A percentile compares a stretch with the other conserved stretches of the same genome.
These are phyloP conservation scores for Scheffersomyces parashehatae DNA, from an alignment of 1,139 yeast genomes.

Conservation along the genomic window DNA sequence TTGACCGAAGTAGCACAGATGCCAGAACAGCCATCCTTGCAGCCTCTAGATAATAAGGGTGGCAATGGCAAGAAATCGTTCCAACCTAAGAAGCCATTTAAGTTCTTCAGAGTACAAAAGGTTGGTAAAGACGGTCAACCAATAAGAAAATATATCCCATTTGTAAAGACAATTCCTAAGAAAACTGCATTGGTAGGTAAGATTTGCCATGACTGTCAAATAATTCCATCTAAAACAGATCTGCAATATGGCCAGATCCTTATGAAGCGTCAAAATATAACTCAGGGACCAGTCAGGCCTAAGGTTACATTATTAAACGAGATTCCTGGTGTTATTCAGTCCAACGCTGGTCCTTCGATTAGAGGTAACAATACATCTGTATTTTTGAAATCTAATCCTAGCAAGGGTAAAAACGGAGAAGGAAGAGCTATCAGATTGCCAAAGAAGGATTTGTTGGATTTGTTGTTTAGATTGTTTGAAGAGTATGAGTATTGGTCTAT, in stretches of 20 bases:
- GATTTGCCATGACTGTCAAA: constrained; percentile 88
- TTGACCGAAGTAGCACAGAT: constrained; percentile 48
- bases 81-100: constrained; percentile 22
- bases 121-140: constrained; percentile 21
- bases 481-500: constrained; percentile 97
- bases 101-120: constrained; percentile 32
- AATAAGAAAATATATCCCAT: constrained; percentile 58
- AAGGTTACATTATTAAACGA: constrained; percentile 79
- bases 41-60: constrained; percentile 33
- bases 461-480: constrained; percentile 84
- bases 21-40: constrained; percentile 49
- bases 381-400: constrained; percentile 49
- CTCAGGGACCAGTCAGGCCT: constrained; percentile 52
- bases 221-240: constrained; percentile 76
- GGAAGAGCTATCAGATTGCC: constrained; percentile 96
- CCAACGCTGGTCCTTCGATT: constrained; percentile 83
- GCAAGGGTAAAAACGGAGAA: constrained; percentile 49
- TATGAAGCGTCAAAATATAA: constrained; percentile 49
- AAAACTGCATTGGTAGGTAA: constrained; percentile 85
- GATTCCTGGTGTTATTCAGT: constrained; percentile 83
- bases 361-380: constrained; percentile 63
- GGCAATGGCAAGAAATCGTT: constrained; percentile 21
- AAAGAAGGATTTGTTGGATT: constrained; percentile 84
- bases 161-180: constrained; percentile 80
- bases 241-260: constrained; percentile 59